Base-by-base conservation (phyloP, 1,139 yeast species). In the Suhomyces terraborum region DNA sequence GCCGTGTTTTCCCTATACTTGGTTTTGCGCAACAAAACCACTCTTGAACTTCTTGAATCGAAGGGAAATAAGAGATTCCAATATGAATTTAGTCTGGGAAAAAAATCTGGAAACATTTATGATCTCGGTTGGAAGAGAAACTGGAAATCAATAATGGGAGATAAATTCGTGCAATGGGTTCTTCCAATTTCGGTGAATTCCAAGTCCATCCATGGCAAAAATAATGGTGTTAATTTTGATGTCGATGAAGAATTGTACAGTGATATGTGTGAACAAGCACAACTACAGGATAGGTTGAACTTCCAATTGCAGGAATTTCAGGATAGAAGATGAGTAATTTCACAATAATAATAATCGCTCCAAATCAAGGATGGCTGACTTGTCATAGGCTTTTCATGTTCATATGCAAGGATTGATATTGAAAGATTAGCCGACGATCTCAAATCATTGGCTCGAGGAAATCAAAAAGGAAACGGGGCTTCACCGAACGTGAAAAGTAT, bases 121-220 rank as follows among this genome's bases (percentile, higher is more conserved):
- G 88, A 91, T 59, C 56, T 93, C 30, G 97, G 97, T 1, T 58
- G 58, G 7, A 47, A 54, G 41, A 56, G 54, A 20, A 93, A 93
- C 59, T 82, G 91, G 84, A 50, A 58, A 14, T 71, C 75, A 12
- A 76, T 88, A 1, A 84, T 93, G 95, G 98, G 98, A 0, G 49
- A 60, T 2, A 58, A 64, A 1, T 72, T 80, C 75, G 40, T 50
- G 14, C 80, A 81, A 46, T 89, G 97, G 97, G 25, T 84, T 4
- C 56, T 89, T 0, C 98, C 98, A 0, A 55, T 85, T 0, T 32
- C 50, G 4, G 62, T 64, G 6, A 58, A 67, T 3, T 42, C 52
- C 36, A 42, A 48, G 36, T 41, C 56, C 3, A 43, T 64, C 18
- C 36, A 56, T 20, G 66, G 68, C 28, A 53, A 58, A 6, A 62